Conservation (phyloP, 2,329 filamentous ascomycete species). For the Alternaria ventricosa region DNA sequence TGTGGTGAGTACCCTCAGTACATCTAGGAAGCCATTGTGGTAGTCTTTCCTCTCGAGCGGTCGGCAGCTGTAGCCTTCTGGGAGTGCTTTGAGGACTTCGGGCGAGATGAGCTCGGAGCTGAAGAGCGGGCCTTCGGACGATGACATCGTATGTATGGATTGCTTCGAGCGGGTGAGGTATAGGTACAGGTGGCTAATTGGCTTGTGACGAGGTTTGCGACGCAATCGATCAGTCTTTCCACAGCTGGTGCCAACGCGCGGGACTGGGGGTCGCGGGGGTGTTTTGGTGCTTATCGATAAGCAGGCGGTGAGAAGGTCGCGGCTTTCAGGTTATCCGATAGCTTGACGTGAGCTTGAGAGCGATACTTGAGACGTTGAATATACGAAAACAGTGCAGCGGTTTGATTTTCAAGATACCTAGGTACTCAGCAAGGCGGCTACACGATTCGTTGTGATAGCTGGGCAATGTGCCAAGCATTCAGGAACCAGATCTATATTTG, state of each 20-base stretch:
- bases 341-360: neutral
- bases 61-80: constrained; percentile 81
- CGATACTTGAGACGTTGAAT: neutral
- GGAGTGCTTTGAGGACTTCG: constrained; percentile 73
- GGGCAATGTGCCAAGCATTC: neutral
- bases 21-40: constrained; percentile 83
- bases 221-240: neutral
- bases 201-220: neutral
- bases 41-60: constrained; percentile 81
- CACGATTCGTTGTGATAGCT: neutral
- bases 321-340: neutral
- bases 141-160: constrained; percentile 7
- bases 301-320: constrained; percentile 24
- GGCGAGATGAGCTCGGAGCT: constrained; percentile 77
- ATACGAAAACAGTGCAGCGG: neutral
- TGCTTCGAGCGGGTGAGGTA: neutral
- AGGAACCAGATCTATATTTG: constrained; percentile 18
- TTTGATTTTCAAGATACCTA: neutral
- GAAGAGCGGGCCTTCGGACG: constrained; percentile 69
- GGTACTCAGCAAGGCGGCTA: neutral
- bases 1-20: constrained; percentile 87
- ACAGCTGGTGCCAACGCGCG: neutral
- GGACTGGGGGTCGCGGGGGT: constrained; percentile 7
- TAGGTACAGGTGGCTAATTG: neutral
- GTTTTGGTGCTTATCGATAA: constrained; percentile 30